Conservation (phyloP, 208 protist genomes). For the Phytomonas sp. region DNA sequence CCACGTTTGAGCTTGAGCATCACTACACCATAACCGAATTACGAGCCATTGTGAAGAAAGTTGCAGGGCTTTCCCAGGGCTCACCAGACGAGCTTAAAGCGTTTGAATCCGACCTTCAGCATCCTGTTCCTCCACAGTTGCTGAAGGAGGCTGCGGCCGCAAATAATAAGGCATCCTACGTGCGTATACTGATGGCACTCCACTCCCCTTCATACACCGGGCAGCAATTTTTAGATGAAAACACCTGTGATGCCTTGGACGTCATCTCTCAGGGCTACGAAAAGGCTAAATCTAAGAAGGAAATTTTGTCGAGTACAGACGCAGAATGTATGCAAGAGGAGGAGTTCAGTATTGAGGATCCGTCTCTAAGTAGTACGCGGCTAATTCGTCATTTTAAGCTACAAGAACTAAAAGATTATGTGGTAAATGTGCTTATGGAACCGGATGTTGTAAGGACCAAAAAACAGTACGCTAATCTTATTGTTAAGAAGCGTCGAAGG, state of each 20-base stretch:
- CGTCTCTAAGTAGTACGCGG: not conserved
- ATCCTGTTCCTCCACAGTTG: not conserved
- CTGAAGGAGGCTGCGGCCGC: not conserved
- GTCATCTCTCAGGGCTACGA: not conserved
- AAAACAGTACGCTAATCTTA: not conserved
- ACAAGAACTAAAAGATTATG: not conserved
- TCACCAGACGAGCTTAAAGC: not conserved
- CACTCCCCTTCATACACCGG: not conserved
- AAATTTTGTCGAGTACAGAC: not conserved
- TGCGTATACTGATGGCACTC: not conserved
- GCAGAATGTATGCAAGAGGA: not conserved
- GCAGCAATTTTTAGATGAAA: not conserved
- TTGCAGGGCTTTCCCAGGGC: not conserved
- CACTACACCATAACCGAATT: slow-evolving; percentile 76
- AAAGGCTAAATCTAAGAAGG: not conserved
- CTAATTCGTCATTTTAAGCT: not conserved
- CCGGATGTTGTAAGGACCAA: not conserved
- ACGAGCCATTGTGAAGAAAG: slow-evolving; percentile 17
- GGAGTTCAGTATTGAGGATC: not conserved
- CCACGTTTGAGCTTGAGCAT: slow-evolving; percentile 62
- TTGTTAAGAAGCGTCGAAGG: slow-evolving; percentile 1
- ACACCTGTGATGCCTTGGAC: not conserved
- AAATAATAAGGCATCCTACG: not conserved
- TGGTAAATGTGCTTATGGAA: not conserved
- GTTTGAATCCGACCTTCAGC: not conserved